Evolutionary conservation across 164 flowering plant species (phyloP), one percentile per base, ranked within the genome.

Genomic region (Tetracentron sinense): DNA sequence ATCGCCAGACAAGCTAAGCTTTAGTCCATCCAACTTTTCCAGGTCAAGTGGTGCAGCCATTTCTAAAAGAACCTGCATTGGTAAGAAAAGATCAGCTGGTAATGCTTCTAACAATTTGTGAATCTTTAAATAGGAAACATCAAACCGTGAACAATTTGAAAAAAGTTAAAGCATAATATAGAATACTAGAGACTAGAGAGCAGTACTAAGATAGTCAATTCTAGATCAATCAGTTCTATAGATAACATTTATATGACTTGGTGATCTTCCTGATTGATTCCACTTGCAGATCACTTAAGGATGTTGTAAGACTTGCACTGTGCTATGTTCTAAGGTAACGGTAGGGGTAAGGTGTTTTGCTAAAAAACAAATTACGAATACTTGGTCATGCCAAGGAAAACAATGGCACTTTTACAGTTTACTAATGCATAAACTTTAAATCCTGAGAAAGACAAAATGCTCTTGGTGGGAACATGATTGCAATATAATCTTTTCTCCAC

Each of bases 1-100:
- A 72, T 88, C 96, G 68, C 97, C 97, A 58, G 83, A 78, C 77
- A 91, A 79, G 60, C 91, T 69, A 62, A 91, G 90, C 63, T 77
- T 68, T 38, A 68, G 22, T 28, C 86, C 90, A 26, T 68, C 49
- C 71, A 86, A 69, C 67, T 54, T 71, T 65, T 69, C 55, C 63
- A 31, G 35, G 68, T 79, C 84, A 58, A 92, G 80, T 26, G 96
- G 87, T 54, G 63, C 63, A 0, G 75, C 85, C 56, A 87, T 79
- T 65, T 80, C 66, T 75, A 92, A 64, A 29, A 89, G 89, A 62
- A 86, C 83, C 98, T 92, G 85, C 61, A 74, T 52, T 55, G 30
- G 59, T 28, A 31, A 62, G 54, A 65, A 50, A 2, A 56, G 1
- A 65, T 62, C 29, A 73, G 47, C 29, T 56, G 59, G 20, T 35